phyloP scores from a whole-genome alignment of 140 eudicot genomes.

The Oenanthe javanica region DNA sequence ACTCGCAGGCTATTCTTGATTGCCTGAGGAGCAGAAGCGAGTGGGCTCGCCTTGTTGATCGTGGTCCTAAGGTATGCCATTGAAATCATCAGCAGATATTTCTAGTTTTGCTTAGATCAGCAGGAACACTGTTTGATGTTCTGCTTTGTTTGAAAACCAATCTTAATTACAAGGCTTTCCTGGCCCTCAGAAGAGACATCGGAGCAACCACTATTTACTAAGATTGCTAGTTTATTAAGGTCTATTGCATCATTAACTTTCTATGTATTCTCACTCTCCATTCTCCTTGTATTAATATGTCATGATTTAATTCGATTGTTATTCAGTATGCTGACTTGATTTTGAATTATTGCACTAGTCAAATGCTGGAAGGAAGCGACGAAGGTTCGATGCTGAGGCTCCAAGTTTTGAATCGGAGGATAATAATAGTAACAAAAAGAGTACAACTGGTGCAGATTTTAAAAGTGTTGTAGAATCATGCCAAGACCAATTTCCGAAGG shows the following conservation, averaged over 20 bases:
- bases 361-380: constrained; percentile 66
- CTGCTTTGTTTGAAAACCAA: neutral
- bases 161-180: neutral
- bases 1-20: constrained; percentile 97
- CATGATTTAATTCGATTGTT: neutral
- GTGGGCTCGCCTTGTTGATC: constrained; percentile 95
- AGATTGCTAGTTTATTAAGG: neutral
- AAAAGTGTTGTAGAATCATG: constrained; percentile 33
- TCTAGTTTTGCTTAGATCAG: neutral
- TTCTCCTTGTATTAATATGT: neutral
- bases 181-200: neutral
- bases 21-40: constrained; percentile 91
- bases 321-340: neutral
- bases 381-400: constrained; percentile 55
- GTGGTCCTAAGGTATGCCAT: constrained; percentile 92
- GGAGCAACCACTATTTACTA: neutral
- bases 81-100: neutral
- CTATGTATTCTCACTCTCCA: neutral
- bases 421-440: constrained; percentile 36
- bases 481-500: constrained; percentile 58
- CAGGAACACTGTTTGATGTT: neutral
- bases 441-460: constrained; percentile 32
- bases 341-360: constrained; percentile 37
- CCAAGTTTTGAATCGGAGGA: constrained; percentile 59
- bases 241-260: neutral